These are phyloP conservation scores for Seiridium cupressi DNA, from an alignment of 2,329 filamentous ascomycete genomes.

Conservation along the genomic window DNA sequence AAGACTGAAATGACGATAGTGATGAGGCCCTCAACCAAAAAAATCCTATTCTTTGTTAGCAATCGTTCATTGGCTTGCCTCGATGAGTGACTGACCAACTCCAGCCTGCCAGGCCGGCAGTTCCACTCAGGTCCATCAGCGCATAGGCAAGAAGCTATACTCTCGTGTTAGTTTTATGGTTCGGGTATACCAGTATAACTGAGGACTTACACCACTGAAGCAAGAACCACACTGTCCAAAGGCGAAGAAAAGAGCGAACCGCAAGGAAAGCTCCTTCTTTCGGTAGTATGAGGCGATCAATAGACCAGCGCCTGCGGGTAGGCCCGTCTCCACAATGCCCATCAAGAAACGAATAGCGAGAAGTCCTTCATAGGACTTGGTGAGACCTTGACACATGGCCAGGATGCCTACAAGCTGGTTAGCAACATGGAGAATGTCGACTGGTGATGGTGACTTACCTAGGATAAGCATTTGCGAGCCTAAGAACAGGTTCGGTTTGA, in stretches of 20 bases:
- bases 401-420: constrained; percentile 10
- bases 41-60: constrained; percentile 1
- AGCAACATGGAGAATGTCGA: background rate
- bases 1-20: constrained; percentile 1
- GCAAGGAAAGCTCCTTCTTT: constrained; percentile 4
- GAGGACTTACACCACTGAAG: constrained; percentile 3
- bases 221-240: constrained; percentile 4
- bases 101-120: background rate
- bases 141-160: constrained; percentile 3
- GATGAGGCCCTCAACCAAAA: constrained; percentile 1
- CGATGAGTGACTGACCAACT: background rate
- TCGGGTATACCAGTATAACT: background rate
- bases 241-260: constrained; percentile 5
- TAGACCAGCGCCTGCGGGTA: constrained; percentile 25
- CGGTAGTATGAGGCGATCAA: constrained; percentile 5
- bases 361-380: constrained; percentile 37
- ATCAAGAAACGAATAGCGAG: constrained; percentile 38
- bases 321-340: constrained; percentile 27
- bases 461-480: constrained; percentile 6
- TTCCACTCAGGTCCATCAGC: background rate
- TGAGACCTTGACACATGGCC: constrained; percentile 30
- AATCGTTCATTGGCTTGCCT: too few species aligned
- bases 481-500: constrained; percentile 3
- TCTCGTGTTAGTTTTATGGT: background rate
- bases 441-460: background rate